Evolutionary conservation across 768 basidiomycete species (phyloP), one percentile per base, ranked within the genome.

Genomic region (Exidia glandulosa): DNA sequence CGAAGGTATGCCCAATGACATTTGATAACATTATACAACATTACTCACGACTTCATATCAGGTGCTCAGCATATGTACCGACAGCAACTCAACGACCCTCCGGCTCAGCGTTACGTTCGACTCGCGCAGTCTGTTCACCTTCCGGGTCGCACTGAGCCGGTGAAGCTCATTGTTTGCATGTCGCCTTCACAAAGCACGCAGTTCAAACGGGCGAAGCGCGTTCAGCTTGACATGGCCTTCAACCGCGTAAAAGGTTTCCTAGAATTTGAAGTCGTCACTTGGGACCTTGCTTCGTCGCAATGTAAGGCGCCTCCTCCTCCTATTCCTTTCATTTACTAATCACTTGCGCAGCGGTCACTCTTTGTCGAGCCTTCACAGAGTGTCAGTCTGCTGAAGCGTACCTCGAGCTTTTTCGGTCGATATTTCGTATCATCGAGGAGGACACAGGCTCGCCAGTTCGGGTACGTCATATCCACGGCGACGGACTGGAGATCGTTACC

Each of bases 301-400:
- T 66, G 62, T 66, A 50, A 50, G 58, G 63, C 6, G 27, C 19
- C 14, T 55, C 30, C 25, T 13, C 19, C 25, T 33, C 1, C 13
- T 25, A 13, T 54, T 31, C 30, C 30, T 14, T 6, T 5, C 54
- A 27, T n/a, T 55, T 5, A 25, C 54, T 55, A 2, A 30, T 2
- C 14, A 7, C 12, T 3, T 16, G 16, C 14, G 19, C 23, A 30
- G 32, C 54, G 16, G 29, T 55, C 54, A 55, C 32, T 13, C 29
- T 55, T 4, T 31, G 30, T 27, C 60, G 57, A 14, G 68, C 67
- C 6, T 72, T 73, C 30, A 70, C 63, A 3, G 71, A 61, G 1
- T 71, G 64, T 0, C 66, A 71, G 45, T 65, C 62, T 14, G 67
- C 71, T 0, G 30, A 69, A 13, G 67, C 68, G 5, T 67, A 73